These are phyloP conservation scores for Acanthamoeba castellanii DNA, from an alignment of 208 protist genomes.

Conservation along the genomic window DNA sequence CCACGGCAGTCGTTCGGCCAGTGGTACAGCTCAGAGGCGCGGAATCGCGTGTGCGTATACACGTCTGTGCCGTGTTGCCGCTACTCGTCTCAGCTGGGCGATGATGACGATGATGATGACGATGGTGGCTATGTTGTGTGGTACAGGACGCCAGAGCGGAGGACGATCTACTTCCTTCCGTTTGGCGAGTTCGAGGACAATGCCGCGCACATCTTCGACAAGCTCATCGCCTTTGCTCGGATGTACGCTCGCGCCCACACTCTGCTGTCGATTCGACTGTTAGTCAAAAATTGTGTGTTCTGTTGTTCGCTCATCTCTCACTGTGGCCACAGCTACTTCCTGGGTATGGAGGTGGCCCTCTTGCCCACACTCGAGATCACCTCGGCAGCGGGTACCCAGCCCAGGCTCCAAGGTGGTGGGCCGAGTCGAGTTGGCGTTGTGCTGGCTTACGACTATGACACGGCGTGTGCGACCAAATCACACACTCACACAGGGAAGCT, in stretches of 20 bases:
- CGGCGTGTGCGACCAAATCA: not conserved
- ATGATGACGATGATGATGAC: not conserved
- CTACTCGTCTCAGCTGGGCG: not conserved
- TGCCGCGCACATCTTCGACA: not conserved
- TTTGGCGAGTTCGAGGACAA: constrained; percentile 18
- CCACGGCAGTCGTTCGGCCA: constrained; percentile 39
- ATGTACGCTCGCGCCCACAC: not conserved
- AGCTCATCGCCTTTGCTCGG: not conserved
- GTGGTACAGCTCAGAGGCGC: constrained; percentile 9
- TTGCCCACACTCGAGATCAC: constrained; percentile 14
- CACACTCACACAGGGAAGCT: not conserved
- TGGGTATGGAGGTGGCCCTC: not conserved
- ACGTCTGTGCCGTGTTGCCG: not conserved
- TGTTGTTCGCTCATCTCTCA: not conserved
- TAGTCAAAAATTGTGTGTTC: no score
- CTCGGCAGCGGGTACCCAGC: not conserved
- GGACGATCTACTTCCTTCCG: constrained; percentile 42
- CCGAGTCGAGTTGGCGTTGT: not conserved
- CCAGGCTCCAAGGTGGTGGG: not conserved
- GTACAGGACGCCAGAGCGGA: not conserved
- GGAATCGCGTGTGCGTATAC: not conserved
- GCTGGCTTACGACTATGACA: not conserved
- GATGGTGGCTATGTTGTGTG: not conserved
- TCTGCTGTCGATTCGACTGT: no score
- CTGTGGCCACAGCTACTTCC: not conserved